These are phyloP conservation scores for Blastobotrys illinoisensis DNA, from an alignment of 1,139 yeast genomes.

Conservation along the genomic window DNA sequence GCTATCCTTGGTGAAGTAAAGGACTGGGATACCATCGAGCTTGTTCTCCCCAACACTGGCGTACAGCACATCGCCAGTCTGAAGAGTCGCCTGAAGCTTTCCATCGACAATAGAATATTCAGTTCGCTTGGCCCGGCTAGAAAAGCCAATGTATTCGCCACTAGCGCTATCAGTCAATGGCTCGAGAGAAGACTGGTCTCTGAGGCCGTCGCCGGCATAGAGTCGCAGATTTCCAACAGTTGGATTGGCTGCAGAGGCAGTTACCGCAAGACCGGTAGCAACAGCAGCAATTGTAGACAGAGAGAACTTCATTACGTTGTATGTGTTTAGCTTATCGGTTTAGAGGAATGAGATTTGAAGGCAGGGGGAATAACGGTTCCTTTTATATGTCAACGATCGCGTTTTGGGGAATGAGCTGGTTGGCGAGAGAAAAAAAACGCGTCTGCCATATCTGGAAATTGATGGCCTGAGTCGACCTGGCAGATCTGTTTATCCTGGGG, in stretches of 20 bases:
- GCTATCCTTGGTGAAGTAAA: not conserved
- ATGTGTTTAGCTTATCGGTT: not conserved
- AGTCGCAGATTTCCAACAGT: not conserved
- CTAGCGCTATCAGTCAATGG: conserved; percentile 2
- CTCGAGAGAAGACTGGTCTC: conserved; percentile 1
- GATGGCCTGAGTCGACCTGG: not conserved
- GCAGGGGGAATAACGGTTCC: not conserved
- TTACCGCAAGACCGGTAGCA: not conserved
- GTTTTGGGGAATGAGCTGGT: not conserved
- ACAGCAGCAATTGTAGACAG: conserved; percentile 1
- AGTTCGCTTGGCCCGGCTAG: not conserved
- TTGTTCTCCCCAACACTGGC: not conserved
- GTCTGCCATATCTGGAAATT: not conserved
- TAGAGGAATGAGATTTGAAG: not conserved
- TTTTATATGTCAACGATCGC: not conserved
- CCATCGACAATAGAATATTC: conserved; percentile 4
- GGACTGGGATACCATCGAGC: conserved; percentile 3
- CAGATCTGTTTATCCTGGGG: not conserved
- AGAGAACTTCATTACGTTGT: conserved; percentile 5
- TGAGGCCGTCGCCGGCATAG: not conserved
- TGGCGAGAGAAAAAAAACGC: not conserved
- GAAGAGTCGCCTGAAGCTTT: not conserved
- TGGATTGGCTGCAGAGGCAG: conserved; percentile 2
- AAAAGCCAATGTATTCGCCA: conserved; percentile 1
- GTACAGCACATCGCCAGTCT: not conserved